Evolutionary conservation across 306 rosid species (phyloP).

Genomic region (Cajanus cajan): DNA sequence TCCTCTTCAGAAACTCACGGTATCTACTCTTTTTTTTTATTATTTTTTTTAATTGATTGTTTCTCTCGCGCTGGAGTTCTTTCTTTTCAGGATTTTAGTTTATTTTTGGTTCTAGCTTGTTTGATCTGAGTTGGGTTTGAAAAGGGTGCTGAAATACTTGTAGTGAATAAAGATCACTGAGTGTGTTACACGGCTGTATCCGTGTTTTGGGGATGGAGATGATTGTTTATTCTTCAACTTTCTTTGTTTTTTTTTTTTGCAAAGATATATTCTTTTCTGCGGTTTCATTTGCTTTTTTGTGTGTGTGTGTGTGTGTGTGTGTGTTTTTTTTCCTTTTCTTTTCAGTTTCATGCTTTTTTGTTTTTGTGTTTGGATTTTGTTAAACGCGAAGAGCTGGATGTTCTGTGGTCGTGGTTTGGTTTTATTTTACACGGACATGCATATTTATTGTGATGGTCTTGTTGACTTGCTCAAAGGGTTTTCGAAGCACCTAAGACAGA

Average conservation of each 20-base stretch:
- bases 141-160: not conserved
- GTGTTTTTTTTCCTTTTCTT: not conserved
- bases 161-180: not conserved
- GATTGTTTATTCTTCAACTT: not conserved
- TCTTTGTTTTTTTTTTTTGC: no score
- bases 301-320: not conserved
- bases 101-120: not conserved
- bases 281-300: not conserved
- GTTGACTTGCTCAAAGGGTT: constrained; percentile 17
- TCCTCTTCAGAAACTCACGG: constrained; percentile 59
- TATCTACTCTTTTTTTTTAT: constrained; percentile 2
- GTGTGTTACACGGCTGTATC: not conserved
- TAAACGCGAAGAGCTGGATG: not conserved
- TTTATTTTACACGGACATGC: not conserved
- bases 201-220: not conserved
- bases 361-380: not conserved
- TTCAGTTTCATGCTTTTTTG: not conserved
- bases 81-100: not conserved
- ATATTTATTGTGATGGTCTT: not conserved
- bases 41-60: not conserved
- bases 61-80: not conserved
- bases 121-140: not conserved
- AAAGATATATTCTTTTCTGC: not conserved
- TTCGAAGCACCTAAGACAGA: constrained; percentile 12
- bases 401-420: not conserved